Conservation (phyloP, 768 basidiomycete genomes). For the Lanmaoa rubissima region DNA sequence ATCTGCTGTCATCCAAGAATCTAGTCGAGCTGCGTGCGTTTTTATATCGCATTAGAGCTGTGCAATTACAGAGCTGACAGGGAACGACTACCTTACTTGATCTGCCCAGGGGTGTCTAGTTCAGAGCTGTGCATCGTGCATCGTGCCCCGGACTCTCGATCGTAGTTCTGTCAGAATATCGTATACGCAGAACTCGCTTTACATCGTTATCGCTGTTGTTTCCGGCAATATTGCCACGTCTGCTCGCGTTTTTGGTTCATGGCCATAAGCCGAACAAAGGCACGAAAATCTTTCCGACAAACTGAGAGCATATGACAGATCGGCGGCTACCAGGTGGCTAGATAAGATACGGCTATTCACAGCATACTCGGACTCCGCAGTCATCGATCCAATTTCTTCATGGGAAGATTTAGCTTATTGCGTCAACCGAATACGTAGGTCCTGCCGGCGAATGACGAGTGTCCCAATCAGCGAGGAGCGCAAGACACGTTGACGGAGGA, state of each 20-base stretch:
- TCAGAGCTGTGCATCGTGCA: background rate
- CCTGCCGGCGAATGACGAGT: background rate
- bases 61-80: background rate
- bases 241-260: background rate
- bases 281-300: background rate
- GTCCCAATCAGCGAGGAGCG: constrained; percentile 1
- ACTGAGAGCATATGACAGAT: background rate
- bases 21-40: background rate
- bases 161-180: background rate
- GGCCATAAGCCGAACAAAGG: background rate
- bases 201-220: background rate
- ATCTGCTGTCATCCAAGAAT: background rate
- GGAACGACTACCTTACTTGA: background rate
- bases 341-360: constrained; percentile 11
- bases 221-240: constrained; percentile 2
- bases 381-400: constrained; percentile 1
- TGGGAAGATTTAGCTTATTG: background rate
- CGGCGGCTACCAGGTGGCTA: background rate
- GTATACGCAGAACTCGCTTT: background rate
- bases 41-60: background rate
- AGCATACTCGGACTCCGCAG: background rate
- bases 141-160: background rate
- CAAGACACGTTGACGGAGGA: constrained; percentile 10
- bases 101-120: too few species aligned
- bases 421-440: background rate